Conservation (phyloP, 441 rosid genomes). For the Erodium texanum region DNA sequence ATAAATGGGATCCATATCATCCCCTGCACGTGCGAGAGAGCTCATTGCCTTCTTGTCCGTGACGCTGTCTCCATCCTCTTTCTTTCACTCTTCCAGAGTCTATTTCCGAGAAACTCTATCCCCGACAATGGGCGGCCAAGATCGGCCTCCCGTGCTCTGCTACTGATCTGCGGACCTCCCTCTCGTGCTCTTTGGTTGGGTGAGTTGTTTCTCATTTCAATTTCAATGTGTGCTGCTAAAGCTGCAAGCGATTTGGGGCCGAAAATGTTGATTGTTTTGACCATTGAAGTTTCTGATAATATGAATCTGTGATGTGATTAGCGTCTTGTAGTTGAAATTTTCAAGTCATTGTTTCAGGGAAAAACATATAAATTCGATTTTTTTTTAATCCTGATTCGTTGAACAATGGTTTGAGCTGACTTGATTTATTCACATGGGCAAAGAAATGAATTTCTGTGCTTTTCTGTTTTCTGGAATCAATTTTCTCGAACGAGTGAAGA, state of each 20-base stretch:
- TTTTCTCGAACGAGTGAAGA: too few relatives aligned
- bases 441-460: too few relatives aligned
- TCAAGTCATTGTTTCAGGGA: not conserved
- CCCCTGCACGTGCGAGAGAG: not conserved
- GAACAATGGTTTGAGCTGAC: not conserved
- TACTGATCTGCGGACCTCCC: not conserved
- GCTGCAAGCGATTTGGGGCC: not conserved
- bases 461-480: too few relatives aligned
- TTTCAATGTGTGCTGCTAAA: not conserved
- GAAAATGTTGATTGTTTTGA: not conserved
- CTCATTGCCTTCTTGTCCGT: constrained; percentile 1
- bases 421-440: too few relatives aligned
- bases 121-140: not conserved
- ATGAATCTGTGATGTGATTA: not conserved
- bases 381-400: not conserved
- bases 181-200: not conserved
- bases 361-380: not conserved
- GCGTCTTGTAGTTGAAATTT: not conserved
- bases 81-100: not conserved
- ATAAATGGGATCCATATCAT: not conserved
- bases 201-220: not conserved
- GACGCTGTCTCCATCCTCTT: constrained; percentile 2
- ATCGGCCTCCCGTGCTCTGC: not conserved
- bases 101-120: not conserved
- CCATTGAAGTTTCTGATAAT: not conserved